Base-by-base conservation (phyloP, 2,329 filamentous ascomycete genomes). In the Aureobasidium sp. region DNA sequence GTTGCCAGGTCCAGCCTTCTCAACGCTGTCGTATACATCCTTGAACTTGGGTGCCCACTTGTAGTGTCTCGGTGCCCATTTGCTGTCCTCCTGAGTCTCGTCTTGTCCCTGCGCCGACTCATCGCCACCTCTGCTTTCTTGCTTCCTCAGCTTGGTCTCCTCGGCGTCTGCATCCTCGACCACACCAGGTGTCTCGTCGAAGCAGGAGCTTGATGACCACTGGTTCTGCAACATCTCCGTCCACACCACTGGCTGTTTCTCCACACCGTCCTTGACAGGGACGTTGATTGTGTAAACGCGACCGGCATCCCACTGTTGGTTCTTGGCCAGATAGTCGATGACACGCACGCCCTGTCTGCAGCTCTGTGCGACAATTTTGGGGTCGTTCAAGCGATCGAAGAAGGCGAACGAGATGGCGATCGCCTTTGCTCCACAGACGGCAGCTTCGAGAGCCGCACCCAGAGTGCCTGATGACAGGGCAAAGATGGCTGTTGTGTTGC, bases 401-500 rank as follows among this genome's bases (percentile, higher is more conserved):
- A 96, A 97, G 23, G 93, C 94, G 72, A 90, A 99, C 51, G 85
- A 90, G 42, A 99, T 75, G 0, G 94, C 94, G 65, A 99, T 88
- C 13, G 90, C 81, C 67, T 73, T 73, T 40, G 71, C 67, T 25
- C 76, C 76, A 62, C 77, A 79, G 0, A 78, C 74, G 0, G 77
- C 74, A 0, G 77, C 78, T 63, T 80, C 78, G 62, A 80, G 72
- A 10, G 78, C 78, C 11, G 77, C 78, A 21, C 78, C 78, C 13
- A 80, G 70, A 3, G 78, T 80, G 1, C 78, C 78, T 2, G 73
- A 76, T 2, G 71, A 75, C n/a, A 80, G 71, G 4, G 74, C 74
- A 64, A 79, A 80, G 45, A 79, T 74, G 7, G 78, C 77, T 1
- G 77, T 78, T 25, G 75, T 78, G 67, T 80, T 80, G 42, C 78